Evolutionary conservation across 2,329 filamentous ascomycete genomes (phyloP).

Genomic region (Aspergillus sergii): DNA sequence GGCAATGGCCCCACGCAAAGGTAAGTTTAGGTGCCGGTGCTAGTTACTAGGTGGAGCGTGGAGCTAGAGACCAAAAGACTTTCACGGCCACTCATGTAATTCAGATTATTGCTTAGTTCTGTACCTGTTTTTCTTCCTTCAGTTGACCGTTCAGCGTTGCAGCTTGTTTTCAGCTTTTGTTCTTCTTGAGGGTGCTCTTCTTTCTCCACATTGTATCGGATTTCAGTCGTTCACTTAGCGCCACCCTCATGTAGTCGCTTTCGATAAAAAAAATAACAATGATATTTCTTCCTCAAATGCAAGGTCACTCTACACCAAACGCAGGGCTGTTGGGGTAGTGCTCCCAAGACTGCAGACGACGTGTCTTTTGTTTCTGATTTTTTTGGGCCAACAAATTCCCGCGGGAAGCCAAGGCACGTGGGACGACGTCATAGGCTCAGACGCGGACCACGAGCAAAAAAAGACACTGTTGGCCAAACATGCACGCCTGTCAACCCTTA

Average conservation of each 20-base stretch:
- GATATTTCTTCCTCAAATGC: neutral
- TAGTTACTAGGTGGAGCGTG: neutral
- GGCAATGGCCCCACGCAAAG: neutral
- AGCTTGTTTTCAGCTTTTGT: neutral
- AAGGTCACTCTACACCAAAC: neutral
- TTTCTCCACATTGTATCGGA: neutral
- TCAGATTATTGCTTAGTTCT: neutral
- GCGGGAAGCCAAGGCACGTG: slow-evolving; percentile 29
- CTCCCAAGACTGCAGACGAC: neutral
- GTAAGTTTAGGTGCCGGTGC: neutral
- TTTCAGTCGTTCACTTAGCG: neutral
- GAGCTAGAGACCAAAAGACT: neutral
- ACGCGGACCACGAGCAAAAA: slow-evolving; percentile 14
- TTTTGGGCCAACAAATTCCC: slow-evolving; percentile 1
- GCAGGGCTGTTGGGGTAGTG: neutral
- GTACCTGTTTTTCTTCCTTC: slow-evolving; percentile 5
- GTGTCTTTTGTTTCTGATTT: neutral
- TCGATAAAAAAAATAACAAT: neutral
- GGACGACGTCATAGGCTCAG: slow-evolving; percentile 38
- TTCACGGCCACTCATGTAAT: slow-evolving; percentile 3
- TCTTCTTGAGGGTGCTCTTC: neutral
- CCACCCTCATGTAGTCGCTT: neutral
- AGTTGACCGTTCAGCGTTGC: neutral
- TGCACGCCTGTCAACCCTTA: neutral
- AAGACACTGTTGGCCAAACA: neutral